Evolutionary conservation across 2,329 filamentous ascomycete species (phyloP).

Genomic region (Balansia obtecta): DNA sequence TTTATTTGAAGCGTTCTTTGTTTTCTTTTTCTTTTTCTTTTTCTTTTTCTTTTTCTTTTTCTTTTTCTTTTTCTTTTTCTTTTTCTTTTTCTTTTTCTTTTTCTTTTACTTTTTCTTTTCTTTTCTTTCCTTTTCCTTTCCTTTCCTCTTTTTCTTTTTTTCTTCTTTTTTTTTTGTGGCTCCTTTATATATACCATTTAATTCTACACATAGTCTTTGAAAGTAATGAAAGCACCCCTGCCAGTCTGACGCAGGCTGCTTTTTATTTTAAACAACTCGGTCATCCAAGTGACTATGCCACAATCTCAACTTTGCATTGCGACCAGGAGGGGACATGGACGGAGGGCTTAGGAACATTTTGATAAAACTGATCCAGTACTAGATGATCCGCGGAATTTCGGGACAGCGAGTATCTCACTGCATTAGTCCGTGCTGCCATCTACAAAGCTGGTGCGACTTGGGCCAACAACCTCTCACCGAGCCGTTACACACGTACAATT

Average conservation of each 20-base stretch:
- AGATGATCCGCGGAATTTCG: background rate
- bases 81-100: background rate
- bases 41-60: background rate
- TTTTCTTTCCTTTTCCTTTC: background rate
- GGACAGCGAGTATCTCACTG: background rate
- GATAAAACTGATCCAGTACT: too few species aligned
- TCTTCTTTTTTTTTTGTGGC: too few species aligned
- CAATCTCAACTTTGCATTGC: too few species aligned
- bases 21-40: background rate
- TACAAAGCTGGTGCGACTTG: background rate
- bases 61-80: background rate
- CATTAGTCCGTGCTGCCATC: background rate
- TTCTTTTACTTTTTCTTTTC: background rate
- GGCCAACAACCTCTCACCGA: background rate
- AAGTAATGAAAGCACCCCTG: too few species aligned
- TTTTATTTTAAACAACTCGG: too few species aligned
- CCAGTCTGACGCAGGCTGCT: too few species aligned
- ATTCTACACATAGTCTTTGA: too few species aligned
- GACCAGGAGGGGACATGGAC: too few species aligned
- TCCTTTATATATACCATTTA: too few species aligned
- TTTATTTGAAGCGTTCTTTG: background rate
- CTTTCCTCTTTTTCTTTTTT: background rate
- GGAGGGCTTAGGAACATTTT: too few species aligned
- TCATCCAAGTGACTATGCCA: too few species aligned
- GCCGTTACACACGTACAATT: background rate